Base-by-base conservation (phyloP, 2,329 filamentous ascomycete genomes). In the Ophiocordyceps camponoti-leonardi region DNA sequence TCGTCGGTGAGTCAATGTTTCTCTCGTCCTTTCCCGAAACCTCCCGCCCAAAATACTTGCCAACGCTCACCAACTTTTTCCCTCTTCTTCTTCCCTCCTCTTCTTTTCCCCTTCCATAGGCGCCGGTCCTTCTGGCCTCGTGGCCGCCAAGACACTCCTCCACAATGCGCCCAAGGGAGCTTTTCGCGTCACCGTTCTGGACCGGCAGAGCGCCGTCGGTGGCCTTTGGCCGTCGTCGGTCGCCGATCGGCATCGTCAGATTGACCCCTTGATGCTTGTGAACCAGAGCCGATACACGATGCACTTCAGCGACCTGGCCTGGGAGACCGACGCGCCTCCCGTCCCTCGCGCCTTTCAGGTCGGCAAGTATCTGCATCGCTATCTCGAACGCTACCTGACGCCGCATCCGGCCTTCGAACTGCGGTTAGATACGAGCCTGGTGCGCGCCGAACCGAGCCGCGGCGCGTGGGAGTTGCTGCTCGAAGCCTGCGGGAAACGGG, bases 221-320 rank as follows among this genome's bases (percentile, higher is more conserved):
- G 86, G 86, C 0, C 72, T 92, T n/a, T 93, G 86, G 86, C 80
- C 81, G 4, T 63, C 66, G 1, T 60, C 61, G 13, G 68, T 66
- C 45, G 52, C 62, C 2, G 76, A 79, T 45, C 52, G 49, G n/a
- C 61, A 52, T 1, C 69, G 74, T 2, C 63, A 75, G 37, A 63
- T 81, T 16, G 76, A 82, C 49, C 81, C 81, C 10, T 70, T 82
- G 45, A 83, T 83, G 69, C 67, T 75, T 16, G 75, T 75, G 4
- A 93, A 93, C 58, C 76, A 88, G 54, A 87, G 82, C 62, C 74
- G 73, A 42, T 85, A 86, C 59, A 86, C 83, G 0, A 77, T 92
- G 50, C 72, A 75, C 53, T 81, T 81, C 53, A 78, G 75, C 50
- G 86, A 90, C 56, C 59, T 86, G 22, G 73, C 82, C 6, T 93